Evolutionary conservation across 2,329 filamentous ascomycete species (phyloP), one percentile per base, ranked within the genome.

Genomic region (Alternaria conjuncta): DNA sequence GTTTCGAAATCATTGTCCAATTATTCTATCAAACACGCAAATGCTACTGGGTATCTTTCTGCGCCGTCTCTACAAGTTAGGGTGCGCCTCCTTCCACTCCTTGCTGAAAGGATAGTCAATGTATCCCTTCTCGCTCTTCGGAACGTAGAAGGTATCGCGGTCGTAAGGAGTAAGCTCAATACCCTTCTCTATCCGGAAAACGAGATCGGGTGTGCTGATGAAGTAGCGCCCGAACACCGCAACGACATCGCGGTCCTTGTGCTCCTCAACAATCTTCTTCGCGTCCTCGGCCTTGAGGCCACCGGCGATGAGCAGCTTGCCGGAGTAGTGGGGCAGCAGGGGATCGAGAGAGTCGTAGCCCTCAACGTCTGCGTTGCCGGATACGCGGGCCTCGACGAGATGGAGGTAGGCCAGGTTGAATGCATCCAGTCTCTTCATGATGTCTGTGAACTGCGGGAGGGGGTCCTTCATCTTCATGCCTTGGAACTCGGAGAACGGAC

Each of bases 391-490:
- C 71, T 92, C 88, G 8, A 92, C 79, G 0, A 90, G 61, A 73
- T 79, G 72, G 70, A 80, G 30, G 73, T 81, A 64, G 6, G 88
- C 85, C 13, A 92, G 79, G 2, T 84, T 82, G 1, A 89, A 74
- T 25, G 80, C 76, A 57, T 83, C 85, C 11, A 88, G 79, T 45
- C 85, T 82, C 30, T 79, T 70, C 45, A 88, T 82, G 8, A 91
- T 73, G 69, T 92, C 82, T 0, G 80, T 80, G 71, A 91, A 92
- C 64, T 92, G 89, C 0, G 89, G 86, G 9, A 87, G 71, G 0
- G 89, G 89, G 47, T 92, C 83, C 0, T 76, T 67, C 87, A 91
- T 90, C 30, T 80, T 79, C 89, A 92, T 89, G 30, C 84, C 85
- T 63, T 91, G 87, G 79, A 88, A 91, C 0, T 79, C 78, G 54